Evolutionary conservation across 192 early-diverging fungal genomes (phyloP), one percentile per base, ranked within the genome.

Genomic region (Coemansia sp.): DNA sequence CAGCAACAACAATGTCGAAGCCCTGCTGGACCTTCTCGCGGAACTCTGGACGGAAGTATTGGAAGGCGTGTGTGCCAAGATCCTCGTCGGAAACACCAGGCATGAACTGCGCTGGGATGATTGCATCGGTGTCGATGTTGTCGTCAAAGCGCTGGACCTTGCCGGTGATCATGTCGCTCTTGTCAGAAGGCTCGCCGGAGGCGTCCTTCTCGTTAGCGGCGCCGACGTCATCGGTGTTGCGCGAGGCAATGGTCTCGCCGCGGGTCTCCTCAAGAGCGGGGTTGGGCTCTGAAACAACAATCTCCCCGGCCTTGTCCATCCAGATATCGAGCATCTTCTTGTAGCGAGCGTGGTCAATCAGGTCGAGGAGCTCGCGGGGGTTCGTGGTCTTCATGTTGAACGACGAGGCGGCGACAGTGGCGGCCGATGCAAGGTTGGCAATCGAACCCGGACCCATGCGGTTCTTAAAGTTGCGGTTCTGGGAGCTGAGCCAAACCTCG

Each of bases 381-480:
- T 89, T 87, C 33, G 83, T 81, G 31, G 88, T 72, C 66, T 79
- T 81, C 89, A 91, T 91, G 77, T 74, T 82, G 64, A 91, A 91
- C 29, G 84, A 85, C 7, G 90, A 91, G 2, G 88, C 90, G 19
- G 90, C 90, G 17, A 91, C 90, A 13, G 88, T 90, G 40, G 90
- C 87, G 14, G 90, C 90, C 17, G 89, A 90, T 20, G 86, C 84
- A 33, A 91, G 79, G 74, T 91, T 91, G 54, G 83, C 90, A 52
- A 91, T 91, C 31, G 87, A 86, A 47, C 90, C 90, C 52, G 87
- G 86, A 23, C 90, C 90, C 90, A 91, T 91, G 61, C 90, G 85
- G 76, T 91, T 91, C 79, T 87, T 88, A 69, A 91, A 91, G 72
- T 91, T 91, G 65, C 90, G 84, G 84, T 91, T 91, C 82, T 91